These are phyloP conservation scores for Agaricus blazei DNA, from an alignment of 768 basidiomycete species.

Conservation along the genomic window DNA sequence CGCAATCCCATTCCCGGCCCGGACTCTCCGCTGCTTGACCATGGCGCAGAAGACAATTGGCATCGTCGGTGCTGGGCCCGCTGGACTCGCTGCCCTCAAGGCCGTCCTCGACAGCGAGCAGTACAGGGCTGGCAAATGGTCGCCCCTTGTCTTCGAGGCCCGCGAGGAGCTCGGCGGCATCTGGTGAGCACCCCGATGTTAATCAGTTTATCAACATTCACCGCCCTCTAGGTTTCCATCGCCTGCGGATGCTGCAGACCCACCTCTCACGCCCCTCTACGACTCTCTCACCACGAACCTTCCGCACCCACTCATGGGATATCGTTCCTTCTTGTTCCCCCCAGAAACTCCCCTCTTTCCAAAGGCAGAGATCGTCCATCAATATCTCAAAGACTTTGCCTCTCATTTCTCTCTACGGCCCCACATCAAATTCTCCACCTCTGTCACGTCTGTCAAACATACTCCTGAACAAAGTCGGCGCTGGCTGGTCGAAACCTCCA, in stretches of 20 bases:
- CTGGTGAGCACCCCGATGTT: slow-evolving; percentile 44
- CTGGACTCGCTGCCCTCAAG: slow-evolving; percentile 68
- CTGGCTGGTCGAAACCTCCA: slow-evolving; percentile 45
- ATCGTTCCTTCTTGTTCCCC: slow-evolving; percentile 57
- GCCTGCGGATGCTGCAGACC: slow-evolving; percentile 33
- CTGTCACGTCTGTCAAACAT: slow-evolving; percentile 45
- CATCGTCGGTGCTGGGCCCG: slow-evolving; percentile 74
- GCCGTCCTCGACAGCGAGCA: slow-evolving; percentile 54
- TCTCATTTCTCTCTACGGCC: slow-evolving; percentile 51
- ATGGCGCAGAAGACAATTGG: slow-evolving; percentile 38
- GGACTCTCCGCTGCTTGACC: no score
- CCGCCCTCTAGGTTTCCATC: slow-evolving; percentile 47
- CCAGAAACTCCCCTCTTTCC: slow-evolving; percentile 72
- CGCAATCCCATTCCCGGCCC: no score
- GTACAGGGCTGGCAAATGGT: slow-evolving; percentile 57
- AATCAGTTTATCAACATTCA: neutral
- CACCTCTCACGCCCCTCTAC: slow-evolving; percentile 67
- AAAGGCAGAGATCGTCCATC: slow-evolving; percentile 48
- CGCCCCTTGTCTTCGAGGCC: slow-evolving; percentile 57
- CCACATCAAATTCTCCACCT: slow-evolving; percentile 60
- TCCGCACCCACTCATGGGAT: slow-evolving; percentile 77
- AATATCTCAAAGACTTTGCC: slow-evolving; percentile 70
- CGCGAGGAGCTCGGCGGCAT: slow-evolving; percentile 67
- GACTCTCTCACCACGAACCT: slow-evolving; percentile 80
- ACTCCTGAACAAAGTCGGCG: slow-evolving; percentile 16